These are phyloP conservation scores for Penicillium maclennaniae DNA, from an alignment of 495 filamentous ascomycete genomes.

Conservation along the genomic window DNA sequence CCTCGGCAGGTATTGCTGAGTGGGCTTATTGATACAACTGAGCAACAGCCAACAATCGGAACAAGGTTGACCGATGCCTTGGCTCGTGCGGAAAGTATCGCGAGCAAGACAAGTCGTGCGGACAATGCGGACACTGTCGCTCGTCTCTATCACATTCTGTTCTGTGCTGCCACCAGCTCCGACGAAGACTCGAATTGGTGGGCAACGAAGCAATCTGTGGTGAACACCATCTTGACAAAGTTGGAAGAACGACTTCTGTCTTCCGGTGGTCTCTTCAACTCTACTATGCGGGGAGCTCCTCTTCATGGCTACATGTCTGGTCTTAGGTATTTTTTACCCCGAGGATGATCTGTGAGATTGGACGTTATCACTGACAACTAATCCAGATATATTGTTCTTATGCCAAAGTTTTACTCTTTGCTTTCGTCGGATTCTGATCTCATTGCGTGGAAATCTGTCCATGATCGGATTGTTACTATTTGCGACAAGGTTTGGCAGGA, in stretches of 20 bases:
- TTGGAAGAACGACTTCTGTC: conserved; percentile 56
- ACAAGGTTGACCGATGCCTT: conserved; percentile 31
- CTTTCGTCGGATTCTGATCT: conserved; percentile 20
- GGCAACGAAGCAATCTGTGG: conserved; percentile 39
- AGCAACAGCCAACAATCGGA: not conserved
- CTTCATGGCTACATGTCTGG: conserved; percentile 68
- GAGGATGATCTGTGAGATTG: not conserved
- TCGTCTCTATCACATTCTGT: conserved; percentile 53
- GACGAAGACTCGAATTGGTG: conserved; percentile 25
- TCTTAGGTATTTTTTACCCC: conserved; percentile 44
- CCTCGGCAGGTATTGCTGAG: conserved; percentile 26
- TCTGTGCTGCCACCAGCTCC: conserved; percentile 30
- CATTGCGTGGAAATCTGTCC: conserved; percentile 38
- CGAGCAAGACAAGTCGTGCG: conserved; percentile 72
- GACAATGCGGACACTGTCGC: conserved; percentile 85
- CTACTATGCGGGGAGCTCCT: conserved; percentile 59
- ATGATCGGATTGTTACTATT: conserved; percentile 52
- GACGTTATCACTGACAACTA: not conserved
- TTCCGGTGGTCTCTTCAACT: conserved; percentile 54
- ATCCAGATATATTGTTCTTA: conserved; percentile 41
- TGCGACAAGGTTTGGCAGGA: conserved; percentile 68
- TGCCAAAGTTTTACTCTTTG: conserved; percentile 34
- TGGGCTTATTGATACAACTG: conserved; percentile 4
- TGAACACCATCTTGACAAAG: conserved; percentile 41
- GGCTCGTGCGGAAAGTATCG: conserved; percentile 41